Evolutionary conservation across 129 eudicot genomes (phyloP).

Genomic region (Flaveria robusta): DNA sequence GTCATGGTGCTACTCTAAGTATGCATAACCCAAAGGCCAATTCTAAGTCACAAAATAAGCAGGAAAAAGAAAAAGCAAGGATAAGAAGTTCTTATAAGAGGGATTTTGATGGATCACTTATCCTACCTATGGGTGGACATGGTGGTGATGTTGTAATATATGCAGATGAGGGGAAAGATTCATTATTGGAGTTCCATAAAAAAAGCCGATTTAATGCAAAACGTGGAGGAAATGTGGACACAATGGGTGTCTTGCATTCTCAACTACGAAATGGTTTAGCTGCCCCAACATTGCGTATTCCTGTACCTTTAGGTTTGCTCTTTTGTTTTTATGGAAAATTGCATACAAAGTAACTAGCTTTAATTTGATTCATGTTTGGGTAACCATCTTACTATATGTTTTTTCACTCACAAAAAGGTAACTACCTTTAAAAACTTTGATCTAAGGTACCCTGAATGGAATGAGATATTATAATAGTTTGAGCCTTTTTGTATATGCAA

Average conservation of each 20-base stretch:
- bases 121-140: conserved; percentile 89
- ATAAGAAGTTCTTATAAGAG: conserved; percentile 62
- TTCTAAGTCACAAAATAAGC: conserved; percentile 50
- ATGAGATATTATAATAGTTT: background rate
- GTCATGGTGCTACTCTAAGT: conserved; percentile 79
- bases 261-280: conserved; percentile 61
- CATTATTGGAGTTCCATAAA: conserved; percentile 75
- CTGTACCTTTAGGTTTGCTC: conserved; percentile 84
- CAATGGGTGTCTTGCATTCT: conserved; percentile 83
- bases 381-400: background rate
- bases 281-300: conserved; percentile 78
- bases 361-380: background rate
- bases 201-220: conserved; percentile 67
- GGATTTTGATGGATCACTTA: conserved; percentile 91
- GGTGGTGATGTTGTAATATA: conserved; percentile 94
- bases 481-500: background rate
- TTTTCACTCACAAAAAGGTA: background rate
- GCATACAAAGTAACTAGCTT: background rate
- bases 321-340: background rate
- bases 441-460: background rate
- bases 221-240: conserved; percentile 94
- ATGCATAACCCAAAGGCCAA: conserved; percentile 55
- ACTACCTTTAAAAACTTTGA: background rate
- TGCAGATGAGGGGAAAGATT: conserved; percentile 83
- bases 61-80: conserved; percentile 57